phyloP scores from a whole-genome alignment of 2,329 filamentous ascomycete genomes.

The Aspergillus aculeatus region DNA sequence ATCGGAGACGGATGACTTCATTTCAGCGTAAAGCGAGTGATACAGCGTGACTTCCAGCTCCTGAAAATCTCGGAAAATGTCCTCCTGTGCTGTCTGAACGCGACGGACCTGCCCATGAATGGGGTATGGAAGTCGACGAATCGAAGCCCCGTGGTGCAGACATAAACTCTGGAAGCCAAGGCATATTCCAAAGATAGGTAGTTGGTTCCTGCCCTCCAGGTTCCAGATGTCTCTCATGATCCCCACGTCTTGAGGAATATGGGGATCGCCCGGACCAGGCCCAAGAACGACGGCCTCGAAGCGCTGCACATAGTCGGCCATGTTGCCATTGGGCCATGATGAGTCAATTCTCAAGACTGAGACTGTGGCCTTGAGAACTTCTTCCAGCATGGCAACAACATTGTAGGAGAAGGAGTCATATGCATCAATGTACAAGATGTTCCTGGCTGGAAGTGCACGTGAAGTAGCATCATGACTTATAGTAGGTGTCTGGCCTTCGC shows the following conservation, averaged over 20 bases:
- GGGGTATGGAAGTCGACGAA: conserved; percentile 67
- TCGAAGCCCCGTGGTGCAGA: conserved; percentile 63
- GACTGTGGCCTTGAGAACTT: conserved; percentile 66
- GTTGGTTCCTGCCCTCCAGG: conserved; percentile 55
- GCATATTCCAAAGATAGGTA: conserved; percentile 86
- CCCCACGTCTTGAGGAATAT: conserved; percentile 71
- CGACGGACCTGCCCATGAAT: conserved; percentile 77
- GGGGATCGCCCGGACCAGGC: conserved; percentile 83
- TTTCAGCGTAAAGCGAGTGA: conserved; percentile 59
- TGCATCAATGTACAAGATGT: conserved; percentile 85
- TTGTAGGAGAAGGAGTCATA: conserved; percentile 98
- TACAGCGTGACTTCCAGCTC: conserved; percentile 72
- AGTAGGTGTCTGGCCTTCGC: not conserved
- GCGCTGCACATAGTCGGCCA: conserved; percentile 50
- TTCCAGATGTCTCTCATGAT: conserved; percentile 76
- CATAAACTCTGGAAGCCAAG: conserved; percentile 84
- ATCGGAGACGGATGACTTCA: conserved; percentile 23
- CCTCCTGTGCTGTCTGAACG: conserved; percentile 59
- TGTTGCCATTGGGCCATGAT: conserved; percentile 41
- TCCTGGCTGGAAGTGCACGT: conserved; percentile 15
- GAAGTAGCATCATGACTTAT: not conserved
- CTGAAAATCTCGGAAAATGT: conserved; percentile 65
- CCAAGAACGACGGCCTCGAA: conserved; percentile 89
- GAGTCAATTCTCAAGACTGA: conserved; percentile 71
- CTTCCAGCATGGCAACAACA: conserved; percentile 77